Evolutionary conservation across 2,329 filamentous ascomycete species (phyloP), one percentile per base, ranked within the genome.

Genomic region (Monosporascus sp.): DNA sequence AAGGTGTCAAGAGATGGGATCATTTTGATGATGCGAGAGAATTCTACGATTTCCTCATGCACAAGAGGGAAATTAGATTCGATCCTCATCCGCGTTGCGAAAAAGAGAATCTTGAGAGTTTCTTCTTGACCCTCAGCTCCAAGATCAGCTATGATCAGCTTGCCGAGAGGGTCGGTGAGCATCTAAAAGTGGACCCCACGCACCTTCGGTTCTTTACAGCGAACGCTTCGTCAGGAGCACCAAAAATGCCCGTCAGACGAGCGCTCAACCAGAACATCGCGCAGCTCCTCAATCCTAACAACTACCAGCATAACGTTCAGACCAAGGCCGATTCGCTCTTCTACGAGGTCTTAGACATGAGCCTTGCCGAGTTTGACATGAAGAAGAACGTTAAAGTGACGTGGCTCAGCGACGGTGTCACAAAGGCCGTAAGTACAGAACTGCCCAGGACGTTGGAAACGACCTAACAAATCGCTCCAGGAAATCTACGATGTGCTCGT

Each of bases 291-390:
- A 85, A 83, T 56, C 86, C 89, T 11, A 83, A 86, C 50, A 89
- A 89, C 50, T 84, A 84, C 59, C 88, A 90, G 60, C 80, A 87
- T 49, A 88, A 85, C 60, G 81, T 81, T 52, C 84, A 80, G 35
- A 88, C 91, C 65, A 81, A 85, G 51, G 73, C 80, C 20, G 93
- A 97, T 70, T 83, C 87, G 1, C 77, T 99, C 50, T 97, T 87
- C 69, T 99, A 92, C 66, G 94, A 99, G 69, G 83, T 97, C 27
- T 75, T 99, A 41, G 94, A 99, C 58, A 96, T 97, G 77, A 96
- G 90, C 63, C 74, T 99, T 47, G 88, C 89, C 24, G 95, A 99
- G 70, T 79, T 96, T 44, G 94, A 99, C 66, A 94, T 89, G 52
- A 94, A 96, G 76, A 97, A 95, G 75, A 83, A 77, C 53, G 75